Conservation (phyloP, 352 stramenopile species). For the Phytophthora ramorum region DNA sequence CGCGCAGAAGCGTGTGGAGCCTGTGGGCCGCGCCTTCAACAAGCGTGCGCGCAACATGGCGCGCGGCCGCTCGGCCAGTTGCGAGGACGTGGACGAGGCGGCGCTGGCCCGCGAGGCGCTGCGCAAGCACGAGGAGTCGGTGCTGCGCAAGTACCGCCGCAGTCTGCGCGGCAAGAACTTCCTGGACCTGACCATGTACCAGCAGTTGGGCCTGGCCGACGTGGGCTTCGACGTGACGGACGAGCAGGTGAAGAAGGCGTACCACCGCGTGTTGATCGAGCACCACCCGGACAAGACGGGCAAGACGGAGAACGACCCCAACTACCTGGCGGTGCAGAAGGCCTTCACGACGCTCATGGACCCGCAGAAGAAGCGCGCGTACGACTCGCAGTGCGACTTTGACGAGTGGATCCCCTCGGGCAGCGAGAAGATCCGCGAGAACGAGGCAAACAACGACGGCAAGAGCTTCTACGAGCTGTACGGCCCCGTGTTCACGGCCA, state of each 20-base stretch:
- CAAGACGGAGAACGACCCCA: slow-evolving; percentile 91
- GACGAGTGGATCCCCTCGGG: slow-evolving; percentile 81
- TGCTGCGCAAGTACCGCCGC: slow-evolving; percentile 84
- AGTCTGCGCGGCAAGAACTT: slow-evolving; percentile 86
- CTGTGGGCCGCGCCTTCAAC: slow-evolving; percentile 73
- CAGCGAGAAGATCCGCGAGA: slow-evolving; percentile 82
- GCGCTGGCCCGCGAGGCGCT: slow-evolving; percentile 61
- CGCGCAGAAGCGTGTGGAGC: slow-evolving; percentile 77
- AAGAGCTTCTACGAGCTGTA: slow-evolving; percentile 91
- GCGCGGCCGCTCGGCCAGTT: slow-evolving; percentile 77
- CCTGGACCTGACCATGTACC: slow-evolving; percentile 86
- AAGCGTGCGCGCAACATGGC: slow-evolving; percentile 79
- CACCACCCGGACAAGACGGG: slow-evolving; percentile 90
- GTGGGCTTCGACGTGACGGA: slow-evolving; percentile 85
- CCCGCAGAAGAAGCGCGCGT: slow-evolving; percentile 82
- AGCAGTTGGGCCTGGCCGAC: slow-evolving; percentile 81
- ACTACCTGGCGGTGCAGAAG: slow-evolving; percentile 89
- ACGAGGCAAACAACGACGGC: slow-evolving; percentile 61
- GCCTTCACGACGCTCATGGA: slow-evolving; percentile 85
- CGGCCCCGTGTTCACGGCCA: slow-evolving; percentile 76
- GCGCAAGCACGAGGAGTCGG: slow-evolving; percentile 71
- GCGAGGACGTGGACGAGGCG: slow-evolving; percentile 78
- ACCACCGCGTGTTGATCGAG: slow-evolving; percentile 89
- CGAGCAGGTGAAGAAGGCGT: slow-evolving; percentile 89
- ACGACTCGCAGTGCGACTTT: slow-evolving; percentile 90